Evolutionary conservation across 768 basidiomycete species (phyloP).

Genomic region (Suillus sp.): DNA sequence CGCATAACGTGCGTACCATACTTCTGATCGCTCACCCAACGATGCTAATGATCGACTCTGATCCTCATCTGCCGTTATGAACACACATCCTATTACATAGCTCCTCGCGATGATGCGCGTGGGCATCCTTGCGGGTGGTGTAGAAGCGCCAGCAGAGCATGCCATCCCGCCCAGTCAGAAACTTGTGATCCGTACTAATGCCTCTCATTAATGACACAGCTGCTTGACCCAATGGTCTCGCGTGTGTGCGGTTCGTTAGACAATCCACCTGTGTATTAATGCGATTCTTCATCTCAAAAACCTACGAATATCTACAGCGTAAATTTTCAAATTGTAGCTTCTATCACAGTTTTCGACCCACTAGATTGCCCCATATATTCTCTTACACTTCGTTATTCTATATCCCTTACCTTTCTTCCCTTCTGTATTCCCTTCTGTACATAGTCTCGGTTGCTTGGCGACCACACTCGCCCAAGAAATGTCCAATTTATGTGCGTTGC

Average conservation of each 20-base stretch:
- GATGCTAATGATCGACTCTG: background rate
- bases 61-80: background rate
- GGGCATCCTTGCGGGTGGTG: conserved; percentile 64
- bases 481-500: background rate
- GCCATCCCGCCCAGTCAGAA: conserved; percentile 49
- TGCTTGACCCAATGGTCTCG: background rate
- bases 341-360: background rate
- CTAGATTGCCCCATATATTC: background rate
- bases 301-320: conserved; percentile 7
- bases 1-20: conserved; percentile 61
- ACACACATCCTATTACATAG: conserved; percentile 26
- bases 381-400: background rate
- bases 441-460: no score
- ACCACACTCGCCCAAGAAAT: background rate
- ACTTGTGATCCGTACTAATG: conserved; percentile 33
- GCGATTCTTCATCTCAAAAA: background rate
- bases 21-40: conserved; percentile 9
- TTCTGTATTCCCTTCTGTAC: background rate
- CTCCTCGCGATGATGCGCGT: conserved; percentile 80
- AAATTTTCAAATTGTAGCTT: conserved; percentile 5
- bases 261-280: background rate
- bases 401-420: background rate
- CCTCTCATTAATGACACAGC: conserved; percentile 8
- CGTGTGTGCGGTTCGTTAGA: background rate
- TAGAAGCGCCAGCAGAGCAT: conserved; percentile 50